Percentiles rank a stretch among this genome's conserved stretches.
Evolutionary conservation across 2,329 filamentous ascomycete species (phyloP).

Genomic region (Daldinia eschscholtzii): DNA sequence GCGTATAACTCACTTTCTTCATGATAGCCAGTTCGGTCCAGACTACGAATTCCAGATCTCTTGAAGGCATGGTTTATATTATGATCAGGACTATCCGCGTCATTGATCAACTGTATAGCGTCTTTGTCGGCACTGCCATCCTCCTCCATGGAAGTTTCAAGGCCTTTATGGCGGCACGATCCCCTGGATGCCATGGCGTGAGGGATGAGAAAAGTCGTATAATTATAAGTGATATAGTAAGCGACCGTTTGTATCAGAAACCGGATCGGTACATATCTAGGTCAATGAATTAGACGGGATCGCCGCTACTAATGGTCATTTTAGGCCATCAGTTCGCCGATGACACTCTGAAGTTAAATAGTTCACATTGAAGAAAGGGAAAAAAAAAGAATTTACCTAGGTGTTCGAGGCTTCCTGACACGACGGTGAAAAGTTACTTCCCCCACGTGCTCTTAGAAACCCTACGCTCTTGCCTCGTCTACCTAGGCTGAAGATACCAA

Average conservation of each 20-base stretch:
- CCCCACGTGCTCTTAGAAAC: conserved; percentile 5
- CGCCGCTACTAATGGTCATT: background rate
- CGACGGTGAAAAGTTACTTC: conserved; percentile 23
- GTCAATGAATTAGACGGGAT: background rate
- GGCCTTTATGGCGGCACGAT: conserved; percentile 3
- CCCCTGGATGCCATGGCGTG: conserved; percentile 20
- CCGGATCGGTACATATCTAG: conserved; percentile 4
- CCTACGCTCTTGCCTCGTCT: conserved; percentile 7
- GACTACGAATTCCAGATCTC: conserved; percentile 44
- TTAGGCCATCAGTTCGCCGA: background rate
- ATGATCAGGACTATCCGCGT: background rate
- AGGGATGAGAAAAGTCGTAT: background rate
- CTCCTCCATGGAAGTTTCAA: background rate
- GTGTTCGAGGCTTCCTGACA: conserved; percentile 16
- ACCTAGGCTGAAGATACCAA: background rate
- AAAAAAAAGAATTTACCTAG: background rate
- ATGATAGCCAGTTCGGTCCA: conserved; percentile 47
- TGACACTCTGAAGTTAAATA: background rate
- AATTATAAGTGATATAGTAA: background rate
- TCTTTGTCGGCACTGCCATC: background rate
- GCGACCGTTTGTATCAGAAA: background rate
- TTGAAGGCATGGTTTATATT: conserved; percentile 35
- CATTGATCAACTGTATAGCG: background rate
- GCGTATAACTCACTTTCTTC: conserved; percentile 47
- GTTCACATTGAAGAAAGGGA: background rate